Evolutionary conservation across 768 basidiomycete genomes (phyloP), one percentile per base, ranked within the genome.

Genomic region (Calocera cornea): DNA sequence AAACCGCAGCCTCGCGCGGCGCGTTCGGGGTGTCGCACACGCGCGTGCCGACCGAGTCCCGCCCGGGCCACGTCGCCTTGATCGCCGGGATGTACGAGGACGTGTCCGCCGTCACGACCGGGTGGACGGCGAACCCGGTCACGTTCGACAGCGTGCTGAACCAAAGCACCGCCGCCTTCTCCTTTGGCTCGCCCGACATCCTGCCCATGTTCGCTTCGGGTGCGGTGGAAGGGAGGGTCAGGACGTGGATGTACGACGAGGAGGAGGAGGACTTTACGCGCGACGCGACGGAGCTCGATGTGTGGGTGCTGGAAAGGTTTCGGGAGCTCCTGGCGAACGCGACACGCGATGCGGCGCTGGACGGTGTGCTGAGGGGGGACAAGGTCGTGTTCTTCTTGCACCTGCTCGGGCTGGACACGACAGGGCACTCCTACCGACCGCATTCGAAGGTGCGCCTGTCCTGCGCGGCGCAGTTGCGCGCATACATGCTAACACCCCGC

Each of bases 81-180:
- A 92, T 93, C 69, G 92, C 88, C 34, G 91, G 91, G 1, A 92
- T 93, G 90, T 92, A 92, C 73, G 91, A 93, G 75, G 90, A 93
- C 70, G 90, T 90, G 2, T 89, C 88, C 0, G 90, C 91, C 17
- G 90, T 92, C 34, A 91, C 88, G 24, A 90, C 90, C 81, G 90
- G 89, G 60, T 92, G 90, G 90, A 92, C 90, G 78, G 83, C 86
- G 0, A 92, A 91, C 75, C 90, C 89, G 64, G 89, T 89, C 71
- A 36, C 69, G 64, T 93, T 94, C 73, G 91, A 94, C 75, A 91
- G 90, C 1, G 85, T 93, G 16, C 90, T 94, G 75, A 94, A 93
- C 72, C 87, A 86, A 72, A 91, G 90, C 1, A 83, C 81, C 41
- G 78, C 82, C 24, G 90, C 90, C 0, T 94, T 85, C 73, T 87